Evolutionary conservation across 441 rosid genomes (phyloP).

Genomic region (Euphorbia schlechtendalii): DNA sequence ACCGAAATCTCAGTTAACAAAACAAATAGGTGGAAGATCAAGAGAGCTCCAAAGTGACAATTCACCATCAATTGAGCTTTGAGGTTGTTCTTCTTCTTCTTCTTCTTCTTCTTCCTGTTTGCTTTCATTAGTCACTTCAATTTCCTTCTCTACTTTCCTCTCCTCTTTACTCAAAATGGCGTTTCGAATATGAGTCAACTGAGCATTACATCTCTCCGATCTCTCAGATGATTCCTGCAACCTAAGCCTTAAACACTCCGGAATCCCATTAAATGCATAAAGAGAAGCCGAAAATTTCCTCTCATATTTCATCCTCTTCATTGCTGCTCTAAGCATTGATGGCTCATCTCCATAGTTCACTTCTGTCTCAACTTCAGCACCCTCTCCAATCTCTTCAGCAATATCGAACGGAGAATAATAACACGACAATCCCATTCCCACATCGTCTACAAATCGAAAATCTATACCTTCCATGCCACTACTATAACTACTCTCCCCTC

Average conservation of each 20-base stretch:
- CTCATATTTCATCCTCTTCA: conserved; percentile 58
- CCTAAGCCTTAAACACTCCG: conserved; percentile 45
- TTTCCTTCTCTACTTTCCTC: conserved; percentile 17
- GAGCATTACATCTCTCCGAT: conserved; percentile 17
- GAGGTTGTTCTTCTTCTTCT: conserved; percentile 21
- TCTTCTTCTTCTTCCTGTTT: conserved; percentile 4
- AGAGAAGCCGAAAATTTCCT: conserved; percentile 63
- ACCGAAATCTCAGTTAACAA: conserved; percentile 15
- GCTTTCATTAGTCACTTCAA: conserved; percentile 21
- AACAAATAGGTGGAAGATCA: conserved; percentile 60
- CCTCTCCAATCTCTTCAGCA: conserved; percentile 40
- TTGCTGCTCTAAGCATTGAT: conserved; percentile 36
- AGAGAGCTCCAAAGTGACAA: conserved; percentile 53
- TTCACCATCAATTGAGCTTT: conserved; percentile 36
- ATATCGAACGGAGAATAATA: conserved; percentile 58
- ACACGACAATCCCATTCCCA: conserved; percentile 24
- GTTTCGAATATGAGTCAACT: conserved; percentile 27
- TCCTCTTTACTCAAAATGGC: conserved; percentile 24
- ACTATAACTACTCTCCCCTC: background rate
- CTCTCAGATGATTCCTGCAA: conserved; percentile 28
- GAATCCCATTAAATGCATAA: conserved; percentile 56
- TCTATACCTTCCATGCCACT: conserved; percentile 23
- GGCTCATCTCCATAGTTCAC: conserved; percentile 33
- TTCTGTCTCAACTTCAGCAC: conserved; percentile 27
- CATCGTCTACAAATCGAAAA: conserved; percentile 42